Percentiles rank a stretch among this genome's conserved stretches.
Conservation (phyloP, 176 grass and related monocot species). For the Raddia distichophylla region DNA sequence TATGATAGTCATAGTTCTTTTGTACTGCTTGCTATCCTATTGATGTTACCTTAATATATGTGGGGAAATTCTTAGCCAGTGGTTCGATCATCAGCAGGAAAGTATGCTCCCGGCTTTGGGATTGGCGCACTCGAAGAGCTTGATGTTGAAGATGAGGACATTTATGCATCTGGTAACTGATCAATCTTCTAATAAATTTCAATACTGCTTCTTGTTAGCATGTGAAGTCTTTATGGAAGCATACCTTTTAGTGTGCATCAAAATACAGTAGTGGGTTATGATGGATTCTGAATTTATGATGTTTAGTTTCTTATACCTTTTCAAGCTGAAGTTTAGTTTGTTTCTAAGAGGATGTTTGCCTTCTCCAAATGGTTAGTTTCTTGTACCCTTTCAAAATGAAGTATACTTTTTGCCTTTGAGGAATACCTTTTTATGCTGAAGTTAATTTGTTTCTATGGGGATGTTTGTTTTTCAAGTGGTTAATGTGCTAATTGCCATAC, state of each 20-base stretch:
- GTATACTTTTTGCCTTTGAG: background rate
- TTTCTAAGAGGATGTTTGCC: constrained; percentile 17
- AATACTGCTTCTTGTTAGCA: background rate
- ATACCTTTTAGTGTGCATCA: constrained; percentile 23
- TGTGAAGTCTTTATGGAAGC: constrained; percentile 12
- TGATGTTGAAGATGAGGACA: constrained; percentile 98
- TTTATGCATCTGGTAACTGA: constrained; percentile 93
- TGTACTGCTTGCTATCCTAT: constrained; percentile 22
- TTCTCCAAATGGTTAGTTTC: background rate
- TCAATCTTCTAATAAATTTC: constrained; percentile 40
- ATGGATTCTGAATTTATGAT: constrained; percentile 2
- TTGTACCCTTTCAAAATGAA: background rate
- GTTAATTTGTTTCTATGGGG: background rate
- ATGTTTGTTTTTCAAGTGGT: constrained; percentile 25
- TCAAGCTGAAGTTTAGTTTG: background rate
- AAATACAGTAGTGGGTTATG: background rate
- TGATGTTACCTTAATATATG: constrained; percentile 26
- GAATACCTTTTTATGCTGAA: background rate
- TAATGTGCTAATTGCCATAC: too few species aligned
- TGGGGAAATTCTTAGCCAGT: constrained; percentile 30
- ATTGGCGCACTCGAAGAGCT: constrained; percentile 98
- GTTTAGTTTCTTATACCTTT: background rate
- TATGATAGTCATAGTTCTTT: constrained; percentile 46
- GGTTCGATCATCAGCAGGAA: constrained; percentile 69
- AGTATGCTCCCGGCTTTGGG: constrained; percentile 91